Evolutionary conservation across 116 monocot species (phyloP).

Genomic region (Iris pallida): DNA sequence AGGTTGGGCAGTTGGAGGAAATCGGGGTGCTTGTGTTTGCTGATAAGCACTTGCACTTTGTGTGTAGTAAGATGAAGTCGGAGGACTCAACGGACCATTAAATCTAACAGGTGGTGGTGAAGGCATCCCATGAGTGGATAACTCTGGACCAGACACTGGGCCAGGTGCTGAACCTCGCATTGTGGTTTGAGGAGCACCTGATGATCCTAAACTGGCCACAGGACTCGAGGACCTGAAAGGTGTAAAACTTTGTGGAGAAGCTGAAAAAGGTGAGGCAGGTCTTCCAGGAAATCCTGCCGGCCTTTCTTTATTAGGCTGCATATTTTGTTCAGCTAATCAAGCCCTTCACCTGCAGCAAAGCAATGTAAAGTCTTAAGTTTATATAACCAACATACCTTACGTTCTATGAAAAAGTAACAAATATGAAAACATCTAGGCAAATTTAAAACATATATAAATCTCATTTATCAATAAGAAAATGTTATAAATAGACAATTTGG

Average conservation of each 20-base stretch:
- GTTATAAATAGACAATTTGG: no score
- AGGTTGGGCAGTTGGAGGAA: conserved; percentile 38
- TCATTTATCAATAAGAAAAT: no score
- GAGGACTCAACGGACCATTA: conserved; percentile 43
- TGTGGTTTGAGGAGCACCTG: conserved; percentile 15
- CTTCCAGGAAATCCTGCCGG: conserved; percentile 17
- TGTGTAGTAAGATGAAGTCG: conserved; percentile 19
- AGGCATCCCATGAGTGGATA: background rate
- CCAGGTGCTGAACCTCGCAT: conserved; percentile 24
- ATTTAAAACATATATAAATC: no score
- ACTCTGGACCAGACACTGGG: conserved; percentile 19
- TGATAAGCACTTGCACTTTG: conserved; percentile 18
- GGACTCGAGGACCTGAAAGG: conserved; percentile 24
- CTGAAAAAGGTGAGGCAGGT: conserved; percentile 9
- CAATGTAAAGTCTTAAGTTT: background rate
- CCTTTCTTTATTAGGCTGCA: conserved; percentile 21
- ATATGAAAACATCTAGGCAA: no score
- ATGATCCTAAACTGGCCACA: conserved; percentile 14
- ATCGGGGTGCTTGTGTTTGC: conserved; percentile 35
- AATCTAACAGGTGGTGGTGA: conserved; percentile 31
- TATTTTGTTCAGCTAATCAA: background rate
- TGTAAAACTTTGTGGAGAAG: conserved; percentile 15
- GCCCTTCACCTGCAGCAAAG: conserved; percentile 3
- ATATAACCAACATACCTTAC: background rate
- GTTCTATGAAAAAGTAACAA: background rate